A percentile compares a stretch with the other conserved stretches of the same genome.
Evolutionary conservation across 129 eudicot species (phyloP).

Genomic region (carrot (Daucus carota)): DNA sequence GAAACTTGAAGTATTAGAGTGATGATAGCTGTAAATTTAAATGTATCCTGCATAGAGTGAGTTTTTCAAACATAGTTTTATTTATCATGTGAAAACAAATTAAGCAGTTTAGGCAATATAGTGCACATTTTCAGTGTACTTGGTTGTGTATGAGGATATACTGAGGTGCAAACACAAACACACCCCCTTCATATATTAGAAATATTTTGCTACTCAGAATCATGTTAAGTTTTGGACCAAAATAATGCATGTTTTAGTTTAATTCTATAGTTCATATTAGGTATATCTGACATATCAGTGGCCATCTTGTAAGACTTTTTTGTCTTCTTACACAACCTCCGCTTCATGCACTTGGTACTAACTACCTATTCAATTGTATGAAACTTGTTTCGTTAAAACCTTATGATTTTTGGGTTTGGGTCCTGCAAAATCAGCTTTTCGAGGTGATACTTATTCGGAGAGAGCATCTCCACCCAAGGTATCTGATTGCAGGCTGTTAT

Average conservation of each 20-base stretch:
- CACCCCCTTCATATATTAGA: background rate
- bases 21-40: background rate
- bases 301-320: background rate
- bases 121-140: background rate
- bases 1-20: background rate
- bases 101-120: background rate
- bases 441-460: constrained; percentile 38
- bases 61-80: background rate
- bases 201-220: background rate
- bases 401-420: constrained; percentile 1
- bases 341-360: background rate
- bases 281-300: background rate
- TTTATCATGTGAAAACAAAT: background rate
- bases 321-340: background rate
- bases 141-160: background rate
- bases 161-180: background rate
- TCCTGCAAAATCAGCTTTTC: constrained; percentile 40
- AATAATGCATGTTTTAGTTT: background rate
- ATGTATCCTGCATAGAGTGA: background rate
- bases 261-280: background rate
- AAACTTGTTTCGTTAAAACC: constrained; percentile 1
- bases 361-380: background rate
- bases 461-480: constrained; percentile 49
- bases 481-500: constrained; percentile 8
- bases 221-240: background rate